Base-by-base conservation (phyloP, 2,329 filamentous ascomycete genomes). In the Xylaria sp. region DNA sequence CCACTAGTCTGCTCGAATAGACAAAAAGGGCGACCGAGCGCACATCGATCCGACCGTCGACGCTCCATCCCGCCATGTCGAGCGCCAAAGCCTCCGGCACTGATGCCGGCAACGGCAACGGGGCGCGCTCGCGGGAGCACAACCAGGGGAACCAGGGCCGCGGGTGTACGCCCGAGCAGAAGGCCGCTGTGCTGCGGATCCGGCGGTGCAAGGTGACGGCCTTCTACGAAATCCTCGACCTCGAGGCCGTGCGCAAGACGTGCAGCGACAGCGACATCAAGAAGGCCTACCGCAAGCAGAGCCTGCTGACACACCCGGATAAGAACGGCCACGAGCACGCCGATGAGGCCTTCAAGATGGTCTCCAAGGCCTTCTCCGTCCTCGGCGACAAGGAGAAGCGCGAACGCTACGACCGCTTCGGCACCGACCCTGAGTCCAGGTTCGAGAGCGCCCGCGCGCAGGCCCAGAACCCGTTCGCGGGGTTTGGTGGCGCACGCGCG, bases 341-440 rank as follows among this genome's bases (percentile, higher is more conserved):
- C 58, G 95, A 97, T 76, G 95, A 99, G 81, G 95, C 95, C 33
- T 99, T 99, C 82, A 99, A 99, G 83, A 91, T 97, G 91, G 93
- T 99, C 23, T 91, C 92, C 73, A 86, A 92, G 71, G 95, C 95
- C 15, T 99, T 99, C 76, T 91, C 96, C 71, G 88, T 98, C 55
- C 82, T 99, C 51, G 94, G 92, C 65, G 95, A 99, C 76, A 86
- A 92, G 73, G 94, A 98, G 68, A 98, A 98, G 87, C 90, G 92
- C 74, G 84, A 90, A 15, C 92, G 91, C 77, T 99, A 85, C 75
- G 95, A 99, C 78, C 87, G 87, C 66, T 96, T 90, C 78, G 95
- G 95, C 61, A 93, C 92, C 21, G 95, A 99, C 75, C 95, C 95
- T 6, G 95, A 98, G 74, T 93, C 86, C 74, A 84, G 94, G 71